Conservation (phyloP, 306 rosid genomes). For the Trifolium pratense region DNA sequence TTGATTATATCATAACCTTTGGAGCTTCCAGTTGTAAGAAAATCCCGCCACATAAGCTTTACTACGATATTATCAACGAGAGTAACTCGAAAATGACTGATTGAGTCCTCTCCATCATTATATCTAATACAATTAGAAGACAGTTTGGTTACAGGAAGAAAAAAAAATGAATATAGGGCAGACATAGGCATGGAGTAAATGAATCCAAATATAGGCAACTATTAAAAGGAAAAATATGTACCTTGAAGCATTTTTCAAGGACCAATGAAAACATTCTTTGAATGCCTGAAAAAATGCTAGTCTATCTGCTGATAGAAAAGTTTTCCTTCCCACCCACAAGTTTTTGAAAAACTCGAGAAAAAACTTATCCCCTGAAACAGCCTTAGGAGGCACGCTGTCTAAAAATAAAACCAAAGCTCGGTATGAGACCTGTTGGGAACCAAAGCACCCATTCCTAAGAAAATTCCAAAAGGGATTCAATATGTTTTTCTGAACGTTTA, state of each 20-base stretch:
- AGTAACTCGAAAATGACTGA: conserved; percentile 55
- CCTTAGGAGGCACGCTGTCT: conserved; percentile 73
- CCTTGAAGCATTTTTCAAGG: conserved; percentile 81
- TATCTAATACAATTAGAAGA: conserved; percentile 61
- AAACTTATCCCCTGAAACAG: conserved; percentile 68
- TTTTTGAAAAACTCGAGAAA: conserved; percentile 76
- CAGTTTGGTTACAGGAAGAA: conserved; percentile 36
- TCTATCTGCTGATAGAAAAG: conserved; percentile 63
- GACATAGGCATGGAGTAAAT: conserved; percentile 25
- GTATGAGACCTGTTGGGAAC: conserved; percentile 84
- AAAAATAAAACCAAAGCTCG: conserved; percentile 80
- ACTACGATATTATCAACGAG: conserved; percentile 69
- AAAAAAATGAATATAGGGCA: conserved; percentile 12
- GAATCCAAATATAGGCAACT: conserved; percentile 19
- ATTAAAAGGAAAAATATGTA: conserved; percentile 42
- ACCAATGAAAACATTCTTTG: conserved; percentile 90
- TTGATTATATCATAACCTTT: conserved; percentile 52
- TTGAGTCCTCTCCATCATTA: conserved; percentile 59
- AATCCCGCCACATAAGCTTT: conserved; percentile 78
- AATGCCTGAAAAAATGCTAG: conserved; percentile 73
- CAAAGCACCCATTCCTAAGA: conserved; percentile 91
- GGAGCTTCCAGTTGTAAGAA: conserved; percentile 48
- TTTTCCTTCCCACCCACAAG: conserved; percentile 82
- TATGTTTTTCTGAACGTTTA: conserved; percentile 79
- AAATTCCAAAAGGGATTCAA: conserved; percentile 80